Base-by-base conservation (phyloP, 257 asterid species). In the Nicotiana sylvestris region DNA sequence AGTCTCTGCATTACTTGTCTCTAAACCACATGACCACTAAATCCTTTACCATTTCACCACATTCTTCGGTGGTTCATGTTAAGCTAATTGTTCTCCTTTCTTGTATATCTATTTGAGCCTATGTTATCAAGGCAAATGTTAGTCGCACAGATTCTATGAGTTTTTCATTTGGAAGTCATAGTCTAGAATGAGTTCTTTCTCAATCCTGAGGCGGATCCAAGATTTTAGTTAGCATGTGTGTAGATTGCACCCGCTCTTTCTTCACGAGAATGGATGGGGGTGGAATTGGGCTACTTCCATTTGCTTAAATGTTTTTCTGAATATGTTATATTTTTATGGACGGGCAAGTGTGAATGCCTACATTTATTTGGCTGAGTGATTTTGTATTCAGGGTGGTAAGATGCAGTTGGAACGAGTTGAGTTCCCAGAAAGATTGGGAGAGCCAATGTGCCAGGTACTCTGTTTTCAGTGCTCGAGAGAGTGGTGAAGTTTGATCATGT, bases 371-470 rank as follows among this genome's bases (percentile, higher is more conserved):
- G 16, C 46, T 51, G 64, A 7, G 80, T 76, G 46, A 51, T 6
- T n/a, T 25, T 74, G 70, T 66, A 53, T 60, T 60, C 82, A 83
- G 86, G 86, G 39, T 76, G 91, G 83, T 57, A 85, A 85, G 61
- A 80, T 86, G 76, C 92, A 88, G 86, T 83, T 89, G 86, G 93
- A 85, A 85, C 86, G 83, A 43, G 89, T 85, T 76, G 96, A 91
- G 81, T 92, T 89, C 85, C 98, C 98, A 0, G 98, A 95, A 90
- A 88, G 98, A 85, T 85, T 87, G 61, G 97, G 97, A 88, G 96
- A 93, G 85, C 96, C 93, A 72, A 84, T 89, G 9, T 95, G 98
- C 82, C 97, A 93, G 97, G 98, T 94, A 87, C 77, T 69, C 78
- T 62, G 66, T 46, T 81, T 70, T 64, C 10, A 64, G 49, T 81